A percentile compares a stretch with the other conserved stretches of the same genome.
phyloP scores from a whole-genome alignment of 2,329 filamentous ascomycete genomes.

The Verticillium isaacii region DNA sequence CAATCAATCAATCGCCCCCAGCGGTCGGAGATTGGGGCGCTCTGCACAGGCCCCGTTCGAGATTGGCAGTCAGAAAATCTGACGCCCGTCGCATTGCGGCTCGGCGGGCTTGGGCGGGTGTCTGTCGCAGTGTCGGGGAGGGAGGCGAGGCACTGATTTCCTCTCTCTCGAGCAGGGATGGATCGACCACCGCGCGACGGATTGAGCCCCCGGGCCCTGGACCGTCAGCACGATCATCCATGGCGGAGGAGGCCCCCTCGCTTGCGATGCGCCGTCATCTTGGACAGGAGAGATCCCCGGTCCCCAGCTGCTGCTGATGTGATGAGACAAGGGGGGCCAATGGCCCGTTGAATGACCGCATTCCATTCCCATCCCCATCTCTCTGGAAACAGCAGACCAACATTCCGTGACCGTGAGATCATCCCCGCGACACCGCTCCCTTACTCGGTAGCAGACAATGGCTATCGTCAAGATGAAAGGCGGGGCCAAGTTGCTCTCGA shows the following conservation, averaged over 20 bases:
- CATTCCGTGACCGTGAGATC: too few relatives aligned
- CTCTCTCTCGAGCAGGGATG: not conserved
- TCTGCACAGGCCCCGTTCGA: not conserved
- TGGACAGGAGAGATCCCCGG: not conserved
- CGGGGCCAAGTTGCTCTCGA: not conserved
- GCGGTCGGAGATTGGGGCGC: not conserved
- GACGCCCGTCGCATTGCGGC: not conserved
- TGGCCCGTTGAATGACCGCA: not conserved
- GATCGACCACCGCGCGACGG: not conserved
- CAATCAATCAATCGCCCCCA: not conserved
- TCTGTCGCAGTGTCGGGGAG: too few relatives aligned
- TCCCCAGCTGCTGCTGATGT: too few relatives aligned
- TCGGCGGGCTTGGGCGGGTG: not conserved
- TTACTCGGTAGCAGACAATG: too few relatives aligned
- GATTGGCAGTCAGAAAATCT: not conserved
- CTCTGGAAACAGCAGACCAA: too few relatives aligned
- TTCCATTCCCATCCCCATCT: not conserved
- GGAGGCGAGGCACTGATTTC: not conserved
- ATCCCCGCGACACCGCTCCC: too few relatives aligned
- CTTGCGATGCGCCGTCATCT: not conserved
- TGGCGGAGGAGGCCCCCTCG: not conserved
- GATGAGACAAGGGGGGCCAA: not conserved
- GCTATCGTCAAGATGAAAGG: too few relatives aligned
- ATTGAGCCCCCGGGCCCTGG: not conserved
- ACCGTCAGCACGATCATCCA: not conserved